Conservation (phyloP, 2,329 filamentous ascomycete species). For the Pseudocercospora crystallina region DNA sequence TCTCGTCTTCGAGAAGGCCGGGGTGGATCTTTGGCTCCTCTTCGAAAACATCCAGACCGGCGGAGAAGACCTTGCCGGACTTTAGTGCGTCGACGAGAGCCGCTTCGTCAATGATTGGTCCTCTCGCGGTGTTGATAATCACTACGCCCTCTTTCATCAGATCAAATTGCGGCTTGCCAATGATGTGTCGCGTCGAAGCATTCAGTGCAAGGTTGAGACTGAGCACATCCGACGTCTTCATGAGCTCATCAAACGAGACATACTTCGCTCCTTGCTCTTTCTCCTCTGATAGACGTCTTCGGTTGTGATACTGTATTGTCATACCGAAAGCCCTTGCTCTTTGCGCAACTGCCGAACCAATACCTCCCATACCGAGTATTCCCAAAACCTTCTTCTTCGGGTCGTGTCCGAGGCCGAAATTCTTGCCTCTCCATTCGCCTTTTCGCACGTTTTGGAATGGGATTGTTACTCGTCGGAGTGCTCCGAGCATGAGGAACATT, state of each 20-base stretch:
- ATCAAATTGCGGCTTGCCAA: slow-evolving; percentile 51
- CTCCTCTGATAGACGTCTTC: slow-evolving; percentile 39
- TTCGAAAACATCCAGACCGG: slow-evolving; percentile 60
- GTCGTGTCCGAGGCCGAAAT: slow-evolving; percentile 52
- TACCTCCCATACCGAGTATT: slow-evolving; percentile 62
- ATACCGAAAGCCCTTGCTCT: slow-evolving; percentile 58
- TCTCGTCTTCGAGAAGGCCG: slow-evolving; percentile 50
- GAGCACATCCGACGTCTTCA: slow-evolving; percentile 55
- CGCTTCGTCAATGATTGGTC: slow-evolving; percentile 57
- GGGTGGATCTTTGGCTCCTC: slow-evolving; percentile 56
- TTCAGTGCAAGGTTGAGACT: slow-evolving; percentile 56
- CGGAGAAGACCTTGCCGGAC: slow-evolving; percentile 54
- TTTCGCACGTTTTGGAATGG: slow-evolving; percentile 48
- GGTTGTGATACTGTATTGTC: slow-evolving; percentile 60
- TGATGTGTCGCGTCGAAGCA: slow-evolving; percentile 53
- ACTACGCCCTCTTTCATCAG: slow-evolving; percentile 58
- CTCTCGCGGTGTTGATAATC: slow-evolving; percentile 59
- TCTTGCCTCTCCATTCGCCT: slow-evolving; percentile 47
- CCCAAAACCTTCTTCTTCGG: slow-evolving; percentile 55
- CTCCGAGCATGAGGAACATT: slow-evolving; percentile 54
- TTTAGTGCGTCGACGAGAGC: slow-evolving; percentile 56
- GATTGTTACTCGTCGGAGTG: slow-evolving; percentile 51
- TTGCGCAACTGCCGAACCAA: slow-evolving; percentile 51
- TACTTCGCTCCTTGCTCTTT: slow-evolving; percentile 51
- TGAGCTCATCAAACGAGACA: slow-evolving; percentile 57